These are phyloP conservation scores for Escallonia herrerae DNA, from an alignment of 129 eudicot genomes.

Conservation along the genomic window DNA sequence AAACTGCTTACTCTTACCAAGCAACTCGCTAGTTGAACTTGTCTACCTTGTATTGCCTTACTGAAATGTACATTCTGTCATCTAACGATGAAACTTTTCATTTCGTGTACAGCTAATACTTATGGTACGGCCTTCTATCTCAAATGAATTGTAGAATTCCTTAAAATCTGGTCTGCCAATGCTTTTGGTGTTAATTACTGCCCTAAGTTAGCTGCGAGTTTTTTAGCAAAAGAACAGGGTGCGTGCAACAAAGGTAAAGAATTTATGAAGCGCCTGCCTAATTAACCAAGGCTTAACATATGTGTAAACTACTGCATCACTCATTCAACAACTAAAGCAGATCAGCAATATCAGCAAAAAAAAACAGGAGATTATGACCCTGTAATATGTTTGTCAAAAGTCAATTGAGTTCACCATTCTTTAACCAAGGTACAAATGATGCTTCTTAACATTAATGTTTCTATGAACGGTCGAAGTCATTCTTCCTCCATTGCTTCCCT, in stretches of 20 bases:
- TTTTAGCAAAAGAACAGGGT: too few relatives aligned
- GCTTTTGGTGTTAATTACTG: too few relatives aligned
- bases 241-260: too few relatives aligned
- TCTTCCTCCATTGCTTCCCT: constrained; percentile 37
- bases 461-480: neutral
- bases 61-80: constrained; percentile 8
- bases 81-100: neutral
- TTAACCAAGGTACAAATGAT: neutral
- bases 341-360: neutral
- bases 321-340: too few relatives aligned
- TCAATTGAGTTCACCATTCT: neutral
- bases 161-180: too few relatives aligned
- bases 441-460: neutral
- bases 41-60: neutral
- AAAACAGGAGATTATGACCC: neutral
- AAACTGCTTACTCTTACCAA: neutral
- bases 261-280: too few relatives aligned
- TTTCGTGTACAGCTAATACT: neutral
- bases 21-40: neutral
- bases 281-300: too few relatives aligned
- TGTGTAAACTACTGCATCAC: too few relatives aligned
- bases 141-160: neutral
- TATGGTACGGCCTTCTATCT: neutral
- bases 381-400: too few relatives aligned
- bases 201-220: too few relatives aligned